Evolutionary conservation across 495 filamentous ascomycete genomes (phyloP), one percentile per base, ranked within the genome.

Genomic region (Coniosporium apollinis): DNA sequence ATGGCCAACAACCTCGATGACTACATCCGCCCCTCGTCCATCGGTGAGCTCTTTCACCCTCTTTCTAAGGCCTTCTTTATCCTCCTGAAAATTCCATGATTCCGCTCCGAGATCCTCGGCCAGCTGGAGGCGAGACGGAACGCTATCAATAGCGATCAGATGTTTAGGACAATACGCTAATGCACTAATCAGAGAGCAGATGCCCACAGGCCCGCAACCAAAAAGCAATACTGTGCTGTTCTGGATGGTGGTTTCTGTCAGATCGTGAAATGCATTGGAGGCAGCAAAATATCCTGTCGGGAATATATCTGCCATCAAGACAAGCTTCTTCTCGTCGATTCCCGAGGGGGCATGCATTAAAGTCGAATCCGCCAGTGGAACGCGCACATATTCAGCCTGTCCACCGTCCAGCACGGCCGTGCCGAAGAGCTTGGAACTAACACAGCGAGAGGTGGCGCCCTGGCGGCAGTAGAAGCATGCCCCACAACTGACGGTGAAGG

Each of bases 401-500:
- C 10, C 13, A 10, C 33, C 33, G 22, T 35, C 33, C 10, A 35
- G 33, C 8, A 22, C 5, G 5, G 14, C 10, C 10, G 15, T 22
- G 14, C 33, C 14, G 19, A 24, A 35, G 10, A 35, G 19, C 10
- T 8, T 10, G 22, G 10, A 10, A 21, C 10, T 22, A 22, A 5
- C 14, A 15, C 33, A 35, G 10, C 33, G 13, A 24, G 33, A 35
- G 5, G 33, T 6, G 19, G 9, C 8, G 6, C 19, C 15, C 8
- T 35, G 10, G 8, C 11, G 20, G 19, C 33, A 35, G 33, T 35
- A 35, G 19, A 37, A 0, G 49, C 50, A 16, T 46, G 35, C 19
- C 0, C 0, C 7, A 15, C 33, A 32, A 8, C 11, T n/a, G 10
- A 32, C 10, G 8, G 33, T 33, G 1, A 44, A 8, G 38, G 34